Percentiles rank a stretch among this genome's conserved stretches.
Evolutionary conservation across 177 flowering plant genomes (phyloP).

Genomic region (Vitis hybrid): DNA sequence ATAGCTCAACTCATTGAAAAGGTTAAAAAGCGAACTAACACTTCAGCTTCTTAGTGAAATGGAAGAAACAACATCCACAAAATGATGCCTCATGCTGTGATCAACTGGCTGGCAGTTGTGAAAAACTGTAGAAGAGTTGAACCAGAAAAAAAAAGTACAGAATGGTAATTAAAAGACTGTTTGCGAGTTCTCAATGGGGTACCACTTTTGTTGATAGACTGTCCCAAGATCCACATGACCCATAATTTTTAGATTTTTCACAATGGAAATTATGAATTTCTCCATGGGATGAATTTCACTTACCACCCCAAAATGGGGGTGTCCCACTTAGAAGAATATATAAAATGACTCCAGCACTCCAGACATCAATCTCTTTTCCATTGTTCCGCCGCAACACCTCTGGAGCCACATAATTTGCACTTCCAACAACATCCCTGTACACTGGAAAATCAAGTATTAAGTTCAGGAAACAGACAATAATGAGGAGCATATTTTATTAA

Average conservation of each 20-base stretch:
- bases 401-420: slow-evolving; percentile 94
- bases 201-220: too few species aligned
- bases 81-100: too few species aligned
- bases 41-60: not conserved
- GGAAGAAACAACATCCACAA: not conserved
- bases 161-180: too few species aligned
- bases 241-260: not conserved
- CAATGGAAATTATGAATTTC: not conserved
- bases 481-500: not conserved
- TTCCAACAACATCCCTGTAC: slow-evolving; percentile 76
- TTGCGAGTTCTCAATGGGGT: too few species aligned
- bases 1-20: not conserved
- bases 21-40: not conserved
- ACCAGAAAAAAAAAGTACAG: too few species aligned
- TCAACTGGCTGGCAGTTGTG: too few species aligned
- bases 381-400: slow-evolving; percentile 69
- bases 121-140: too few species aligned
- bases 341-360: slow-evolving; percentile 96
- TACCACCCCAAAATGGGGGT: slow-evolving; percentile 97
- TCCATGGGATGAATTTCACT: not conserved
- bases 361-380: slow-evolving; percentile 95
- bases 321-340: slow-evolving; percentile 85
- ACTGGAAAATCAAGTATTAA: slow-evolving; percentile 30
- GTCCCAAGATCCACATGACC: too few species aligned
- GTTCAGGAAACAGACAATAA: not conserved